A percentile compares a stretch with the other conserved stretches of the same genome.
phyloP scores from a whole-genome alignment of 257 asterid species.

The Eucommia ulmoides region DNA sequence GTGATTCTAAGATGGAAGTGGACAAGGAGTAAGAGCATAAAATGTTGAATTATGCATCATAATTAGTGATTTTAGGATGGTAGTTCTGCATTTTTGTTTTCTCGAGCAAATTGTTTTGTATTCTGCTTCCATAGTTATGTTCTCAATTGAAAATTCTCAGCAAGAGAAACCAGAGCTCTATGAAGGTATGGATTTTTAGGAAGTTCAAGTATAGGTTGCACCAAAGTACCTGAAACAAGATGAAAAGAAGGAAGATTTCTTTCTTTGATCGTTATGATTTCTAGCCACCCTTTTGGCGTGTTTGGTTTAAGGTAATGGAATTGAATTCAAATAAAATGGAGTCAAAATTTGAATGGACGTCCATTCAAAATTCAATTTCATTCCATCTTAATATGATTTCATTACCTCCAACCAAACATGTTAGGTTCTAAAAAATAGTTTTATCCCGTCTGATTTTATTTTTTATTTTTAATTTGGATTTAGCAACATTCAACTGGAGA shows the following conservation, averaged over 20 bases:
- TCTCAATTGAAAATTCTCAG: not conserved
- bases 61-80: not conserved
- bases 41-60: slow-evolving; percentile 1
- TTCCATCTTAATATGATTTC: too few relatives aligned
- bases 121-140: not conserved
- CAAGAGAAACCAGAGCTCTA: not conserved
- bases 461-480: not conserved
- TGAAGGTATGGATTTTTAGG: too few relatives aligned
- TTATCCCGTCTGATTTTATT: not conserved
- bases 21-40: not conserved
- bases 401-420: too few relatives aligned
- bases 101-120: not conserved
- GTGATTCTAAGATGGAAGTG: too few relatives aligned
- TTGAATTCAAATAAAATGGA: not conserved
- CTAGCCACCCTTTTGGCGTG: not conserved
- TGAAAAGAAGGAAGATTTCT: not conserved
- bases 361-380: too few relatives aligned
- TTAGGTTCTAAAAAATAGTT: not conserved
- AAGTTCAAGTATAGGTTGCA: too few relatives aligned
- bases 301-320: not conserved
- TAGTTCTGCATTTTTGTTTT: not conserved
- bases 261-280: not conserved
- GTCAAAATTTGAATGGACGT: too few relatives aligned
- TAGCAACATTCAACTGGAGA: not conserved
- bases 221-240: not conserved